Conservation (phyloP, 768 basidiomycete species). For the Russula abietina region DNA sequence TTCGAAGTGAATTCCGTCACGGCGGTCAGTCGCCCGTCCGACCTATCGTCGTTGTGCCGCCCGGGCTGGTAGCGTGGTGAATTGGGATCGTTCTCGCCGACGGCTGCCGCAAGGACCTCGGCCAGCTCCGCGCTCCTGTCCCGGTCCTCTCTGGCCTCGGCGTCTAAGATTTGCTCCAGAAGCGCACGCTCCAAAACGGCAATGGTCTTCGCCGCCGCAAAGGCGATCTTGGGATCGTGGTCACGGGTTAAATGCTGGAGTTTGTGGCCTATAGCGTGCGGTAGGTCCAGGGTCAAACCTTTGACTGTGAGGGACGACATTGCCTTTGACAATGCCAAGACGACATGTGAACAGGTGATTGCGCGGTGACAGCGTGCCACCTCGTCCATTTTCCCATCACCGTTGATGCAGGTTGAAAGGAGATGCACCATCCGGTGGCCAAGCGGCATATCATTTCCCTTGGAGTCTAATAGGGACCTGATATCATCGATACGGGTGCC, state of each 20-base stretch:
- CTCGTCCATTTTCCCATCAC: slow-evolving; percentile 11
- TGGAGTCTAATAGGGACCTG: background rate
- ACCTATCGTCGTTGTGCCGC: background rate
- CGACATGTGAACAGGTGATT: slow-evolving; percentile 9
- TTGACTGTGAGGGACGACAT: background rate
- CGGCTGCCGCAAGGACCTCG: background rate
- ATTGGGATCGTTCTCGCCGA: background rate
- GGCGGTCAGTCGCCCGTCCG: background rate
- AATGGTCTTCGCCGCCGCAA: slow-evolving; percentile 1
- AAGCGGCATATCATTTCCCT: background rate
- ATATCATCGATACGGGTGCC: slow-evolving; percentile 3
- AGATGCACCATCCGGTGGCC: slow-evolving; percentile 3
- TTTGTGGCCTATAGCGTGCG: background rate
- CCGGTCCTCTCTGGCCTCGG: background rate
- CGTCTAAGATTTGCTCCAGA: background rate
- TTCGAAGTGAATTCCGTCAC: slow-evolving; percentile 1
- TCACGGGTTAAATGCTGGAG: slow-evolving; percentile 4
- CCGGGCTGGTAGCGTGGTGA: background rate
- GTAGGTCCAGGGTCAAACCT: background rate
- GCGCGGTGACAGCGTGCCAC: slow-evolving; percentile 11
- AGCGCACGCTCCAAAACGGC: background rate
- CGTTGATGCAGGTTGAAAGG: slow-evolving; percentile 6
- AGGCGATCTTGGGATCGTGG: slow-evolving; percentile 5
- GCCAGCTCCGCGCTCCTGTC: background rate
- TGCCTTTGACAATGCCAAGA: slow-evolving; percentile 8